phyloP scores from a whole-genome alignment of 148 eudicot genomes.

The Chenopodium berlandieri region DNA sequence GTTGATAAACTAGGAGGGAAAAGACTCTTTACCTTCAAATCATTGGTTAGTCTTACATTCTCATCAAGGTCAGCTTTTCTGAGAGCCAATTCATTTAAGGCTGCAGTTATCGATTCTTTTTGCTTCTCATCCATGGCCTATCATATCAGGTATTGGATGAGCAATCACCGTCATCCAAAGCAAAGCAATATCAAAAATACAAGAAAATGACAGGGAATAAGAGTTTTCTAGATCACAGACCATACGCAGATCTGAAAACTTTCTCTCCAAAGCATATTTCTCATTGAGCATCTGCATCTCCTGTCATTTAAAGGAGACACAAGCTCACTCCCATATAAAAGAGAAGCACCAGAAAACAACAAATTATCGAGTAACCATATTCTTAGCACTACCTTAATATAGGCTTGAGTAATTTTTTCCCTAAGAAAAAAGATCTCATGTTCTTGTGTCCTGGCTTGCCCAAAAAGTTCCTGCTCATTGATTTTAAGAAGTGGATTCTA shows the following conservation, averaged over 20 bases:
- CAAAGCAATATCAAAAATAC: conserved; percentile 3
- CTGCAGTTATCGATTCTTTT: conserved; percentile 64
- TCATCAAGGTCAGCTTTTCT: conserved; percentile 80
- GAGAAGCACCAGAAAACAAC: conserved; percentile 15
- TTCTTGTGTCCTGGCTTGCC: conserved; percentile 53
- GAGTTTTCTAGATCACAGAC: conserved; percentile 42
- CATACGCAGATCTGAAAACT: conserved; percentile 77
- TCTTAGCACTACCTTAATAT: conserved; percentile 51
- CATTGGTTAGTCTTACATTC: conserved; percentile 57
- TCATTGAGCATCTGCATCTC: conserved; percentile 79
- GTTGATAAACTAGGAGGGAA: background rate
- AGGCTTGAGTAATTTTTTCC: conserved; percentile 61
- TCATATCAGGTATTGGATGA: conserved; percentile 20
- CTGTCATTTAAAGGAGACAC: conserved; percentile 40
- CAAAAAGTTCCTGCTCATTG: conserved; percentile 55
- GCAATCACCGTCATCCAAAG: conserved; percentile 1
- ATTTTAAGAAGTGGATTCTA: conserved; percentile 16
- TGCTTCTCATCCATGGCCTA: conserved; percentile 86
- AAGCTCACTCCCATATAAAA: conserved; percentile 7
- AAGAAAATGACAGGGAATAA: conserved; percentile 18
- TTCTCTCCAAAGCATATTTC: conserved; percentile 70
- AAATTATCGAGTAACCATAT: background rate
- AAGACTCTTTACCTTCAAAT: conserved; percentile 56
- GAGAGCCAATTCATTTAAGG: conserved; percentile 58
- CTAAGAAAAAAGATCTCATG: conserved; percentile 59